These are phyloP conservation scores for Bryoglossum gracile DNA, from an alignment of 495 filamentous ascomycete genomes.

Conservation along the genomic window DNA sequence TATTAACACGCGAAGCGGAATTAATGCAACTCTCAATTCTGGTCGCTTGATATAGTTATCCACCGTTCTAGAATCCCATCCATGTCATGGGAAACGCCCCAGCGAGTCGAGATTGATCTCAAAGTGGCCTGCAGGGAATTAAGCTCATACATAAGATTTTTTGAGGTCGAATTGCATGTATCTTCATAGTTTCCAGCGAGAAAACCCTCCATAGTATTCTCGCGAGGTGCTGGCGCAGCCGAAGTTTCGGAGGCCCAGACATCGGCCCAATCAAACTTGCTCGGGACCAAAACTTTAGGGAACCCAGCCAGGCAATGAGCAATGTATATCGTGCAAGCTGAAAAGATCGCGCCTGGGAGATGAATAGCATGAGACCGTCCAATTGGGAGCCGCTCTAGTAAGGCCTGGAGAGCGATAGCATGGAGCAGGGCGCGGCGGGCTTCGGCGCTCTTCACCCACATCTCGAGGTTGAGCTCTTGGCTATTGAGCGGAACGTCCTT, in stretches of 20 bases:
- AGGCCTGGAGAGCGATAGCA: conserved; percentile 42
- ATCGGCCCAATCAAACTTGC: conserved; percentile 32
- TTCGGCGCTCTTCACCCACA: conserved; percentile 36
- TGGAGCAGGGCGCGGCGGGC: conserved; percentile 40
- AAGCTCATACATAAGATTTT: background rate
- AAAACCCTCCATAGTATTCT: background rate
- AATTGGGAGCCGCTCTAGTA: conserved; percentile 41
- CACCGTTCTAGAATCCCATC: background rate
- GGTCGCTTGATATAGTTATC: background rate
- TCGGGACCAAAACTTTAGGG: conserved; percentile 33
- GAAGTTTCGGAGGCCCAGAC: background rate
- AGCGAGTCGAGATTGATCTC: background rate
- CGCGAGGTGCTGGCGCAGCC: background rate
- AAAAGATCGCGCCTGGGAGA: conserved; percentile 41
- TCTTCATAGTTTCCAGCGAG: background rate
- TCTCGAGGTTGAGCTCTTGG: conserved; percentile 29
- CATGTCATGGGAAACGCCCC: background rate
- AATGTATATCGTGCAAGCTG: conserved; percentile 38
- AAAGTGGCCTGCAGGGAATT: background rate
- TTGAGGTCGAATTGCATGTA: background rate
- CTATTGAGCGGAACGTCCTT: conserved; percentile 29
- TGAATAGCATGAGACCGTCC: conserved; percentile 42
- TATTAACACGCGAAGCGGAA: too few relatives aligned
- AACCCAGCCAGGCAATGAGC: conserved; percentile 35
- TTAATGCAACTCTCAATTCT: too few relatives aligned